A percentile compares a stretch with the other conserved stretches of the same genome.
These are phyloP conservation scores for Globisporangium heterothallicum DNA, from an alignment of 352 stramenopile genomes.

Conservation along the genomic window DNA sequence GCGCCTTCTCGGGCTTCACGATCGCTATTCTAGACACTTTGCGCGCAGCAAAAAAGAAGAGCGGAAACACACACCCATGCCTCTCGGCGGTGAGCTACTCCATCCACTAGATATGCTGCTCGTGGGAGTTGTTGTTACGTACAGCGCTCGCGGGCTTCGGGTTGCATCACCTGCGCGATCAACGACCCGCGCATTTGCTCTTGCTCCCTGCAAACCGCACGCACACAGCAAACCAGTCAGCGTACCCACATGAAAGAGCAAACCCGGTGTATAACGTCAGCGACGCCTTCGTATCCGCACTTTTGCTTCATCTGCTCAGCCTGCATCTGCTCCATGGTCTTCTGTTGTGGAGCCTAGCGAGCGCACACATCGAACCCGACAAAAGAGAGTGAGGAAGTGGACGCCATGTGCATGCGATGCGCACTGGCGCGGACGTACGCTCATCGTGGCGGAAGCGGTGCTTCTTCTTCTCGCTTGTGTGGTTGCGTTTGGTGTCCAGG, in stretches of 20 bases:
- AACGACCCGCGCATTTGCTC: conserved; percentile 79
- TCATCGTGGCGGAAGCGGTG: neutral
- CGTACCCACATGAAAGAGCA: neutral
- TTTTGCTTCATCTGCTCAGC: conserved; percentile 83
- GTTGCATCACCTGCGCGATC: conserved; percentile 72
- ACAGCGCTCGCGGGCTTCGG: conserved; percentile 74
- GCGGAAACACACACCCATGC: neutral
- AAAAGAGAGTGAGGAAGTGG: no score
- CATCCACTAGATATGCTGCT: no score
- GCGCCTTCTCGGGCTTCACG: conserved; percentile 84
- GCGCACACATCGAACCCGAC: no score
- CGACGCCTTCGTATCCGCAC: no score
- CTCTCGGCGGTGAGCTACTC: no score
- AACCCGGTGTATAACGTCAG: no score
- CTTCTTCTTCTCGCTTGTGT: neutral
- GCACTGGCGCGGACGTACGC: neutral
- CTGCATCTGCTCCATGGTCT: conserved; percentile 82
- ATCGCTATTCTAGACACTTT: conserved; percentile 84
- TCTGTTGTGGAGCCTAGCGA: no score
- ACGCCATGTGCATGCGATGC: neutral
- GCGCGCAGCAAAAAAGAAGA: neutral
- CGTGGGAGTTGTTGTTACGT: no score
- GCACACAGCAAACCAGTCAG: neutral
- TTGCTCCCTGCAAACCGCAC: conserved; percentile 38
- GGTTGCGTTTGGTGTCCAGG: neutral